Evolutionary conservation across 148 eudicot species (phyloP), one percentile per base, ranked within the genome.

Genomic region (Fagopyrum esculentum): DNA sequence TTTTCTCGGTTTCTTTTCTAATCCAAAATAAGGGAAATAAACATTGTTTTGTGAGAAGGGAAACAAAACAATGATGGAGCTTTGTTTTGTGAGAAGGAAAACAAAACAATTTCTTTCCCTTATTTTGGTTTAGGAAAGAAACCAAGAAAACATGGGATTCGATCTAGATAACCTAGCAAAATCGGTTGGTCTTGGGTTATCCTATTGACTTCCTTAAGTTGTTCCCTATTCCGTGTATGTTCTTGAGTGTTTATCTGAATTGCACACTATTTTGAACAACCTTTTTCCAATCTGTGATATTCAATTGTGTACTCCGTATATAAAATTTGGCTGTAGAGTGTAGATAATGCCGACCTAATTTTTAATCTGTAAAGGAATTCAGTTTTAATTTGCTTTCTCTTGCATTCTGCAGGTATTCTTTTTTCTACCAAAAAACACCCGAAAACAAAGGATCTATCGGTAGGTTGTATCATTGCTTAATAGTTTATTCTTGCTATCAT

Each of bases 351-450:
- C 10, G 43, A 10, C 15, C 22, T 9, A 43, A n/a, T 13, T 61
- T 26, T 29, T 9, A 9, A 26, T 29, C 43, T 61, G 68, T 8
- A 61, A 61, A 61, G 30, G 43, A 61, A 61, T 29, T 26, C 43
- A 61, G 68, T 61, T 61, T 13, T 61, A 61, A 69, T 69, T 43
- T 69, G 50, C 2, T 45, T 19, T 69, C 19, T 15, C 49, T 61
- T 61, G 43, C 13, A 40, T 40, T 13, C 44, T 75, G 74, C 86
- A 95, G 97, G 97, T 75, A 87, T 89, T 78, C 86, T 90, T 40
- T 95, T 95, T 81, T 83, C 93, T 69, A 83, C 99, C 6, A 95
- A 89, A 79, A 95, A 89, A 82, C 99, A 95, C 83, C 92, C 91
- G 48, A 90, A 96, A 85, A 95, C 97, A 73, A 95, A 92, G 84